These are phyloP conservation scores for Exophiala aquamarina DNA, from an alignment of 2,329 filamentous ascomycete species.

Conservation along the genomic window DNA sequence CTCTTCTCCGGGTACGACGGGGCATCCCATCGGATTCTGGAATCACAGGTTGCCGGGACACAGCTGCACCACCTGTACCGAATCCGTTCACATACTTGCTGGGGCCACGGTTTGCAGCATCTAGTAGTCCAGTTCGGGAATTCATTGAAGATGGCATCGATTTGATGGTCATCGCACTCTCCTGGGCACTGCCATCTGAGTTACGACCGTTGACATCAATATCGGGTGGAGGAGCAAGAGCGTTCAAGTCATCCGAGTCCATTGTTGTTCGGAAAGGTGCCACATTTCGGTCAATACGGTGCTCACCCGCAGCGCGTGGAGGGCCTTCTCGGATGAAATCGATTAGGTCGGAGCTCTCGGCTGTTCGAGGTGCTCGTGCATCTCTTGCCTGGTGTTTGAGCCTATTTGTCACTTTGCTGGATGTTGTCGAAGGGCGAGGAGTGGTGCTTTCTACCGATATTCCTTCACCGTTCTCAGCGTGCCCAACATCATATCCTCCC, in stretches of 20 bases:
- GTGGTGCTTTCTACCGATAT: slow-evolving; percentile 2
- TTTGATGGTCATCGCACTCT: slow-evolving; percentile 50
- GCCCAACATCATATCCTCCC: slow-evolving; percentile 1
- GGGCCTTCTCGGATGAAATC: slow-evolving; percentile 93
- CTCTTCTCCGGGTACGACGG: slow-evolving; percentile 71
- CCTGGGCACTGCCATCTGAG: slow-evolving; percentile 45
- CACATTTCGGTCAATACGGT: slow-evolving; percentile 76
- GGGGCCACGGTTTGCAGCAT: slow-evolving; percentile 35
- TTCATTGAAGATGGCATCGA: slow-evolving; percentile 66
- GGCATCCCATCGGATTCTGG: slow-evolving; percentile 52
- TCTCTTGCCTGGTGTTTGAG: slow-evolving; percentile 69
- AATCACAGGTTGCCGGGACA: slow-evolving; percentile 23
- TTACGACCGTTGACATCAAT: slow-evolving; percentile 33
- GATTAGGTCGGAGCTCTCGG: slow-evolving; percentile 81
- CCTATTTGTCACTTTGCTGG: slow-evolving; percentile 25
- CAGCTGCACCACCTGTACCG: slow-evolving; percentile 7
- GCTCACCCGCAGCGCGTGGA: slow-evolving; percentile 55
- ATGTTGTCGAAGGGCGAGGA: slow-evolving; percentile 14
- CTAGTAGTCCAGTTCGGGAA: slow-evolving; percentile 70
- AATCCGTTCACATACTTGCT: slow-evolving; percentile 13
- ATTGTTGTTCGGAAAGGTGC: slow-evolving; percentile 83
- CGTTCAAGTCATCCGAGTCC: slow-evolving; percentile 72
- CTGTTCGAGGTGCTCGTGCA: slow-evolving; percentile 60
- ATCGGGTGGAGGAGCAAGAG: slow-evolving; percentile 33
- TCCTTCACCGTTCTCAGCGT: neutral